Evolutionary conservation across 768 basidiomycete species (phyloP).

Genomic region (Tylopilus subfusipes): DNA sequence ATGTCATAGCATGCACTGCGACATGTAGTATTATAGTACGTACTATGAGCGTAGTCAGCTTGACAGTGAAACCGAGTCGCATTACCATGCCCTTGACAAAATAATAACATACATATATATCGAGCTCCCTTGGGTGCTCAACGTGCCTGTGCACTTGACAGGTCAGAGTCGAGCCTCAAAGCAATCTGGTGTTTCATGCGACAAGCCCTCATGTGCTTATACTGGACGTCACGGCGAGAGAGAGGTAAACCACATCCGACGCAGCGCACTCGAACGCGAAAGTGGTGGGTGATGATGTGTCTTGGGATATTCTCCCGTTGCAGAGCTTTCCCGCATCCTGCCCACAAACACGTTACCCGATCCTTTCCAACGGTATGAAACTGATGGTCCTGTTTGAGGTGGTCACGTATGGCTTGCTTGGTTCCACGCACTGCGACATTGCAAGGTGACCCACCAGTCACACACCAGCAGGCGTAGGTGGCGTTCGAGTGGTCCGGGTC

Average conservation of each 20-base stretch:
- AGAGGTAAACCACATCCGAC: conserved; percentile 8
- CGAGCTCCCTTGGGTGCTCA: too few species aligned
- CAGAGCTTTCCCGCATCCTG: background rate
- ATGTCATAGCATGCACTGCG: too few species aligned
- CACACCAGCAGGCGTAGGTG: conserved; percentile 2
- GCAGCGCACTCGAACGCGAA: conserved; percentile 12
- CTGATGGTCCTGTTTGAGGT: conserved; percentile 10
- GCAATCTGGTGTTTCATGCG: background rate
- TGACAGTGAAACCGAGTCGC: too few species aligned
- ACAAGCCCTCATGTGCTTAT: conserved; percentile 14
- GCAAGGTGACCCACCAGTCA: conserved; percentile 2
- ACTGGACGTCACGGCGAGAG: conserved; percentile 21
- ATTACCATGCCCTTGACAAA: background rate
- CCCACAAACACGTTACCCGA: conserved; percentile 5
- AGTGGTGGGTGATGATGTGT: conserved; percentile 17
- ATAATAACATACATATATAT: too few species aligned
- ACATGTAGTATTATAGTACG: too few species aligned
- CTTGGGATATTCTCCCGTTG: conserved; percentile 20
- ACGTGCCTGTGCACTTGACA: background rate
- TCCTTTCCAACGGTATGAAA: conserved; percentile 10
- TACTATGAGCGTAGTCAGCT: too few species aligned
- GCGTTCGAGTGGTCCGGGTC: background rate
- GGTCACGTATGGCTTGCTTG: conserved; percentile 9
- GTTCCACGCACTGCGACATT: background rate
- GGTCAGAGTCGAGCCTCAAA: background rate